A percentile compares a stretch with the other conserved stretches of the same genome.
Conservation (phyloP, 1,139 yeast species). For the Kurtzmaniella quercitrusa region DNA sequence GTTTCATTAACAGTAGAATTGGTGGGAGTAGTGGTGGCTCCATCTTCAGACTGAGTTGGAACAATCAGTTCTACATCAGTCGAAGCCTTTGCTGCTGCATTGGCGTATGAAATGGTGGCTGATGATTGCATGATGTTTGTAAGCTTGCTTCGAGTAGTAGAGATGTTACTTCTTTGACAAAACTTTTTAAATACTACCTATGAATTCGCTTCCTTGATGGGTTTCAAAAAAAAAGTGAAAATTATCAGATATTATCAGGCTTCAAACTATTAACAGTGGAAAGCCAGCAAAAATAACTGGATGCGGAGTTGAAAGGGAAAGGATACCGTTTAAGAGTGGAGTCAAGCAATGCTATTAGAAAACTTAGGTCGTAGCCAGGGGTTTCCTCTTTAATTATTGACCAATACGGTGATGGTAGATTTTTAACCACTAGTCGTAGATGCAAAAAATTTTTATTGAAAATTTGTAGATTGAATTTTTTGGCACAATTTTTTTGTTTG, state of each 20-base stretch:
- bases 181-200: no score
- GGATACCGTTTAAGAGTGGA: not conserved
- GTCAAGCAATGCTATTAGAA: not conserved
- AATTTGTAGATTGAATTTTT: not conserved
- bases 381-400: not conserved
- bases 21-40: not conserved
- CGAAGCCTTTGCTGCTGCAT: slow-evolving; percentile 36
- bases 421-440: slow-evolving; percentile 1
- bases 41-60: not conserved
- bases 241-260: not conserved
- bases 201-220: not conserved
- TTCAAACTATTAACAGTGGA: not conserved
- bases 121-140: slow-evolving; percentile 1
- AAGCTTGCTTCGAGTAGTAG: no score
- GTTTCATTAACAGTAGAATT: not conserved
- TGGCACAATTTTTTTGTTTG: not conserved
- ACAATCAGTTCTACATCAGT: slow-evolving; percentile 4
- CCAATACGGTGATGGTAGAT: not conserved
- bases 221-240: not conserved
- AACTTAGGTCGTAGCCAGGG: not conserved
- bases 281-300: not conserved
- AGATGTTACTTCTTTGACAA: no score
- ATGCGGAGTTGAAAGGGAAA: not conserved
- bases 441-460: slow-evolving; percentile 1
- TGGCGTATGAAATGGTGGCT: slow-evolving; percentile 32